These are phyloP conservation scores for Polytrichum commune DNA, from an alignment of 225 moss, liverwort and hornwort genomes.

Conservation along the genomic window DNA sequence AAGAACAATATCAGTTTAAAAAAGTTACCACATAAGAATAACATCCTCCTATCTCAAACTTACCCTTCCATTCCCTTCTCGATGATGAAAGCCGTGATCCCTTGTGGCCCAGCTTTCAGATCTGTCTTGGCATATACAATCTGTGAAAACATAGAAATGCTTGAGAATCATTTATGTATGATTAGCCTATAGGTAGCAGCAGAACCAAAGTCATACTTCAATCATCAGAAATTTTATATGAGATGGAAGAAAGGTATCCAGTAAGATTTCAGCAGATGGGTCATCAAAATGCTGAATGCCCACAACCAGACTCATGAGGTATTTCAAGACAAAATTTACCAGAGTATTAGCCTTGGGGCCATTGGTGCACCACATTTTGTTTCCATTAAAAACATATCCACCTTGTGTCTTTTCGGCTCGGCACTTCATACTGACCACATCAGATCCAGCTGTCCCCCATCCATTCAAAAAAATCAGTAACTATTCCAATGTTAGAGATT, in stretches of 20 bases:
- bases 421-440: constrained; percentile 99
- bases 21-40: no score
- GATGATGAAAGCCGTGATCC: constrained; percentile 93
- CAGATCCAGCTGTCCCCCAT: constrained; percentile 87
- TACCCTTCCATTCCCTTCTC: constrained; percentile 98
- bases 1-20: no score
- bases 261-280: no score
- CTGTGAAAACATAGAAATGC: constrained; percentile 30
- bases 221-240: no score
- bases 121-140: constrained; percentile 97
- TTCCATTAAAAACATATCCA: constrained; percentile 92
- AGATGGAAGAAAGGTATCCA: no score
- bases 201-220: no score
- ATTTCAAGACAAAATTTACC: constrained; percentile 36
- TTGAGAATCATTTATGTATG: neutral
- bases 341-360: constrained; percentile 91
- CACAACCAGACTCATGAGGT: neutral
- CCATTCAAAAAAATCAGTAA: neutral
- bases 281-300: neutral
- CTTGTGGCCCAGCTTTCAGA: constrained; percentile 72
- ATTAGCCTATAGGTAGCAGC: no score
- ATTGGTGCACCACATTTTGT: constrained; percentile 99
- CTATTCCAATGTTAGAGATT: no score
- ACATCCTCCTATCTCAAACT: constrained; percentile 10
- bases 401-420: constrained; percentile 70